Evolutionary conservation across 495 filamentous ascomycete genomes (phyloP).

Genomic region (Penicillium daleae): DNA sequence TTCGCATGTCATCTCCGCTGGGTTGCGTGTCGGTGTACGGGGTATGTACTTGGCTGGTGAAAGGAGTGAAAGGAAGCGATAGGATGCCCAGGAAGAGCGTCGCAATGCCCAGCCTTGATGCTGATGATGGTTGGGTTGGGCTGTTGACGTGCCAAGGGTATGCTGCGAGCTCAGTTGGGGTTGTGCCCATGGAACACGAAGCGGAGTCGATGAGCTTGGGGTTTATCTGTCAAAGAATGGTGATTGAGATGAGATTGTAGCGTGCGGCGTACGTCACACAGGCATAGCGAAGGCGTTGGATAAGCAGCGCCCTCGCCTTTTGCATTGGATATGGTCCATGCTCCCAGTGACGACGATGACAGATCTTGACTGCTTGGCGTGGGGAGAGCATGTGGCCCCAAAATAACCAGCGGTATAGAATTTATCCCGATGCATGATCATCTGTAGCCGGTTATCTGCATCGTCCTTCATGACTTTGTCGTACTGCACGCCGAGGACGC

Average conservation of each 20-base stretch:
- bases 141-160: background rate
- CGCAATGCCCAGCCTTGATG: constrained; percentile 7
- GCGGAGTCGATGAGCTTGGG: constrained; percentile 5
- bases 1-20: constrained; percentile 1
- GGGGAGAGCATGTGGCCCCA: constrained; percentile 9
- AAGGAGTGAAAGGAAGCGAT: background rate
- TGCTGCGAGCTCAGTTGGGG: background rate
- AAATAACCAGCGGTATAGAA: constrained; percentile 3
- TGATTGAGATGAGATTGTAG: background rate
- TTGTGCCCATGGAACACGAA: background rate
- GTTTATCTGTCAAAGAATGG: background rate
- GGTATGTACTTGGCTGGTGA: constrained; percentile 10
- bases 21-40: constrained; percentile 11
- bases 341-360: constrained; percentile 15
- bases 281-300: background rate
- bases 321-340: constrained; percentile 18
- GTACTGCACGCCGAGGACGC: background rate
- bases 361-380: constrained; percentile 29
- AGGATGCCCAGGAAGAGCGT: background rate
- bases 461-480: background rate
- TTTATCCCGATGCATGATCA: constrained; percentile 6
- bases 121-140: background rate
- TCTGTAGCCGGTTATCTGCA: background rate
- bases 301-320: constrained; percentile 19
- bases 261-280: constrained; percentile 14